Percentiles rank a stretch among this genome's conserved stretches.
These are phyloP conservation scores for Pseudozyma tsukubaensis DNA, from an alignment of 1,284 basidiomycete species.

Conservation along the genomic window DNA sequence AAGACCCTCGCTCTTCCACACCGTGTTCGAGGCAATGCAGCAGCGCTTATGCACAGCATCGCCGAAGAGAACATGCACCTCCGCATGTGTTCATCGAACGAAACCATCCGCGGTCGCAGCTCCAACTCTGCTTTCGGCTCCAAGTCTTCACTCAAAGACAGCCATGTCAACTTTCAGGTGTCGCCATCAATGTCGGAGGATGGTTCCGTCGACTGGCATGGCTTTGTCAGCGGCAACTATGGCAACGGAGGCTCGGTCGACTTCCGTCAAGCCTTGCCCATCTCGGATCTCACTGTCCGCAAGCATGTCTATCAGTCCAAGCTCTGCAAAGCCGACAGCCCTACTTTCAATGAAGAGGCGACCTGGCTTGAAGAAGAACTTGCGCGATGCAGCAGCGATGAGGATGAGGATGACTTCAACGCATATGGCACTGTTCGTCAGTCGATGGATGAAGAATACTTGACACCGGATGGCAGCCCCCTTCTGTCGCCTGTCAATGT, in stretches of 20 bases:
- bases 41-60: constrained; percentile 32
- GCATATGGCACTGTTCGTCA: constrained; percentile 9
- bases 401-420: constrained; percentile 14
- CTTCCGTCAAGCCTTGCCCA: constrained; percentile 9
- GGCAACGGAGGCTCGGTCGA: neutral
- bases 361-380: constrained; percentile 50
- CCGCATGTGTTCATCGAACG: constrained; percentile 18
- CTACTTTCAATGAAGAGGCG: constrained; percentile 39
- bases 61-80: constrained; percentile 27
- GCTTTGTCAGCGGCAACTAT: constrained; percentile 35
- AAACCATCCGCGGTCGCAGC: constrained; percentile 25
- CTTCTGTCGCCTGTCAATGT: constrained; percentile 18
- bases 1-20: constrained; percentile 6
- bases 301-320: constrained; percentile 23
- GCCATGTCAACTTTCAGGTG: constrained; percentile 22
- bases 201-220: constrained; percentile 31
- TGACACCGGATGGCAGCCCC: constrained; percentile 37
- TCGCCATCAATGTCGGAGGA: constrained; percentile 27
- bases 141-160: neutral
- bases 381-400: constrained; percentile 34
- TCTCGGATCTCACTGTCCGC: neutral
- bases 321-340: constrained; percentile 39
- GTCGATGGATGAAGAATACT: constrained; percentile 27
- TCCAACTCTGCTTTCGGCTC: neutral
- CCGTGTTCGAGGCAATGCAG: constrained; percentile 7